Conservation (phyloP, 495 filamentous ascomycete genomes). For the Jackrogersella multiformis region DNA sequence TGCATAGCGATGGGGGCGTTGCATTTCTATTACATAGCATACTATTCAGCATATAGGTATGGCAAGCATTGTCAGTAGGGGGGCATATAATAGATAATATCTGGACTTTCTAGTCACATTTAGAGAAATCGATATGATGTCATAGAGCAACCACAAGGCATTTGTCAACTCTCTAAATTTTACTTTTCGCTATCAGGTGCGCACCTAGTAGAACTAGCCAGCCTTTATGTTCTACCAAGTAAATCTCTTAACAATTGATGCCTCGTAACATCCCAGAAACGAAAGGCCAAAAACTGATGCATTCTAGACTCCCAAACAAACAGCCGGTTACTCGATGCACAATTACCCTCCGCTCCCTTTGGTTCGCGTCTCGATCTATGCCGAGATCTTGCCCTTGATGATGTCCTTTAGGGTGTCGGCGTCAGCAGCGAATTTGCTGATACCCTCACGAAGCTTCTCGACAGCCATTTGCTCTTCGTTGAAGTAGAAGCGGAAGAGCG, state of each 20-base stretch:
- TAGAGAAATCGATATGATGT: neutral
- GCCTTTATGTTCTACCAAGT: conserved; percentile 21
- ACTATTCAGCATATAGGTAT: neutral
- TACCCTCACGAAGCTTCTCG: conserved; percentile 98
- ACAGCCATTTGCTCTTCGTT: conserved; percentile 99
- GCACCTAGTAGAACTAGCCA: conserved; percentile 21
- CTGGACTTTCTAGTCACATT: neutral
- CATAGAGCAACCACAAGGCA: neutral
- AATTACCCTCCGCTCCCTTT: conserved; percentile 1
- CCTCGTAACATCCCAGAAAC: conserved; percentile 16
- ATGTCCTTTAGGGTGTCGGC: conserved; percentile 93
- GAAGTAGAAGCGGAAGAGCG: conserved; percentile 96
- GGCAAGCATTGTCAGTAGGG: neutral
- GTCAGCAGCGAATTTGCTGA: conserved; percentile 98
- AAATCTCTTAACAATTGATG: conserved; percentile 7
- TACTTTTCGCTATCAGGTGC: conserved; percentile 16
- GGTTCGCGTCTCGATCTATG: conserved; percentile 33
- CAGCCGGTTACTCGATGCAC: conserved; percentile 13
- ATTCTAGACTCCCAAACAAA: conserved; percentile 26
- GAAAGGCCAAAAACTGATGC: conserved; percentile 19
- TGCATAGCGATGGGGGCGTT: conserved; percentile 24
- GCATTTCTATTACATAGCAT: neutral
- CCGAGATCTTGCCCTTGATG: conserved; percentile 80
- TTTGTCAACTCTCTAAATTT: conserved; percentile 16
- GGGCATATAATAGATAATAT: neutral